phyloP scores from a whole-genome alignment of 257 asterid species.

The Solanum phureja region DNA sequence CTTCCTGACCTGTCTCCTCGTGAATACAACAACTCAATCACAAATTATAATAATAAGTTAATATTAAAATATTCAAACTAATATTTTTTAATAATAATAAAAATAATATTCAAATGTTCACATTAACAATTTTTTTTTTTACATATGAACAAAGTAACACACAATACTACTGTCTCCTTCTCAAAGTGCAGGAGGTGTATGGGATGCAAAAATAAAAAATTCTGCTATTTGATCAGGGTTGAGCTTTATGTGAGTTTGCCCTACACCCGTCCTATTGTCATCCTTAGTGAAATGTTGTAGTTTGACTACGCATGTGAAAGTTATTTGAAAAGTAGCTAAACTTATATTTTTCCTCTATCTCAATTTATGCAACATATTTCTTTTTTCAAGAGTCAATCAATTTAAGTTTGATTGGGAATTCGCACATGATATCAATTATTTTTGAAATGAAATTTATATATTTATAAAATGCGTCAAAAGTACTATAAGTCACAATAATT shows the following conservation, averaged over 20 bases:
- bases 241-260: neutral
- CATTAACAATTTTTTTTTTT: too few species aligned
- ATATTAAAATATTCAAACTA: too few species aligned
- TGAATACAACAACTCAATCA: neutral
- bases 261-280: neutral
- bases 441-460: too few species aligned
- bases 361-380: too few species aligned
- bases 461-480: neutral
- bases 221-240: neutral
- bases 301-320: neutral
- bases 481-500: too few species aligned
- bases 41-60: too few species aligned
- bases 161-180: neutral
- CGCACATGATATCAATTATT: too few species aligned
- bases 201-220: neutral
- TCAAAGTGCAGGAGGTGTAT: neutral
- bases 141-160: neutral
- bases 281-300: neutral
- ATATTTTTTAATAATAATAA: too few species aligned
- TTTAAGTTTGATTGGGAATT: too few species aligned
- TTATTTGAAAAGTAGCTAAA: neutral
- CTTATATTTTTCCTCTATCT: too few species aligned
- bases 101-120: too few species aligned
- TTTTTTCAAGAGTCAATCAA: too few species aligned
- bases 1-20: neutral